Conservation (phyloP, 805 yeast genomes). For the Yarrowia deformans region DNA sequence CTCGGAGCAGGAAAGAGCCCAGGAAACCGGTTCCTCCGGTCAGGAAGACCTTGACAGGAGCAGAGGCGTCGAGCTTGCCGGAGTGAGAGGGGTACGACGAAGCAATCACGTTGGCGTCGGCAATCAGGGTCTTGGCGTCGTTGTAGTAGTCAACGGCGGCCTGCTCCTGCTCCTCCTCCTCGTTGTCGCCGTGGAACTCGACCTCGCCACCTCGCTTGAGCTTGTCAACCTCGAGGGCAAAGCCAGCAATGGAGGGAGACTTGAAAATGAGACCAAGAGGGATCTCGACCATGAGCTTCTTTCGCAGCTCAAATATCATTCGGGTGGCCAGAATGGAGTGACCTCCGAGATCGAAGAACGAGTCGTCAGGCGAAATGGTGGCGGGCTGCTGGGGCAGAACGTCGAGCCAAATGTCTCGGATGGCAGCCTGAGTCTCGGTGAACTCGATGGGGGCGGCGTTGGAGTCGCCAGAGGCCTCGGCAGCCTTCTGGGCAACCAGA, state of each 20-base stretch:
- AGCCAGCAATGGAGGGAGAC: constrained; percentile 81
- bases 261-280: constrained; percentile 92
- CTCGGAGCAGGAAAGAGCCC: constrained; percentile 86
- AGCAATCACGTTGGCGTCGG: constrained; percentile 51
- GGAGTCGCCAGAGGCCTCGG: constrained; percentile 46
- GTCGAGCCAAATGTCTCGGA: constrained; percentile 83
- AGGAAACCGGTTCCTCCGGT: constrained; percentile 98
- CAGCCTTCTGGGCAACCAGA: constrained; percentile 64
- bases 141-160: constrained; percentile 61
- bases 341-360: constrained; percentile 97
- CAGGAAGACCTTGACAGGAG: constrained; percentile 69
- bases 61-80: constrained; percentile 50
- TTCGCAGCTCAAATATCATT: constrained; percentile 92
- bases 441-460: constrained; percentile 57
- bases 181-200: constrained; percentile 42
- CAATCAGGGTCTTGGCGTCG: constrained; percentile 69
- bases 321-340: constrained; percentile 96
- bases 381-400: constrained; percentile 88
- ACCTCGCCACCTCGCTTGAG: constrained; percentile 58
- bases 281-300: constrained; percentile 75
- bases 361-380: constrained; percentile 75
- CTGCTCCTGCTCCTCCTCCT: constrained; percentile 49
- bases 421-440: constrained; percentile 67
- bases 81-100: constrained; percentile 57
- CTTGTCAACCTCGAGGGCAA: constrained; percentile 74